Evolutionary conservation across 495 filamentous ascomycete species (phyloP), one percentile per base, ranked within the genome.

Genomic region (Neurospora africana): DNA sequence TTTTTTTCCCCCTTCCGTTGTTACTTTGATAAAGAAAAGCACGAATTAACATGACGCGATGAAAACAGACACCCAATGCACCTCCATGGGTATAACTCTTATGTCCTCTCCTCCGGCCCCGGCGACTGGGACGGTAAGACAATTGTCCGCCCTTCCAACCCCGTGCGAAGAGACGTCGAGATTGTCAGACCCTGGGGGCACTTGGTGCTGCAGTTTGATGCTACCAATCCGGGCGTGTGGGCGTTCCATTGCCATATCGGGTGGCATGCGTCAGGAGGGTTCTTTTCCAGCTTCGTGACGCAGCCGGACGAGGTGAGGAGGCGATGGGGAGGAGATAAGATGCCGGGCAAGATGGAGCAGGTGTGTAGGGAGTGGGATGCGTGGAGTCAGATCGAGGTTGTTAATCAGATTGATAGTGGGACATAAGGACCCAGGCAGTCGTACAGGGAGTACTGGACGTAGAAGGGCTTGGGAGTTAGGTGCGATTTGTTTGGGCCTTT

Each of bases 221-320:
- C 70, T 21, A 40, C 40, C 1, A 53, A 19, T 10, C 23, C 27
- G 70, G 79, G 87, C 8, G 79, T 86, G 30, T 90, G 87, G 87
- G 83, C 86, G 0, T 84, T 89, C 75, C 87, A 89, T 77, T 89
- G 86, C 78, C 87, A 89, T 79, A 82, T 87, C 38, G 84, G 86
- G 10, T 88, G 86, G 87, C 87, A 90, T 76, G 77, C 86, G 1
- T 82, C 80, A n/a, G 85, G 77, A 6, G 88, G 88, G 35, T 83
- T 90, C 72, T 84, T 86, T 71, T 74, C 84, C 67, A 82, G 83
- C 69, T 78, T 88, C 44, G 38, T 89, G 6, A 83, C 86, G 72
- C 72, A 77, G 61, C 82, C 84, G 3, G 80, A 82, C 4, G 72
- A 82, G 72, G 79, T 89, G 65, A n/a, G 30, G 19, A 53, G 75